Evolutionary conservation across 1,284 basidiomycete species (phyloP).

Genomic region (Phellopilus nigrolimitatus): DNA sequence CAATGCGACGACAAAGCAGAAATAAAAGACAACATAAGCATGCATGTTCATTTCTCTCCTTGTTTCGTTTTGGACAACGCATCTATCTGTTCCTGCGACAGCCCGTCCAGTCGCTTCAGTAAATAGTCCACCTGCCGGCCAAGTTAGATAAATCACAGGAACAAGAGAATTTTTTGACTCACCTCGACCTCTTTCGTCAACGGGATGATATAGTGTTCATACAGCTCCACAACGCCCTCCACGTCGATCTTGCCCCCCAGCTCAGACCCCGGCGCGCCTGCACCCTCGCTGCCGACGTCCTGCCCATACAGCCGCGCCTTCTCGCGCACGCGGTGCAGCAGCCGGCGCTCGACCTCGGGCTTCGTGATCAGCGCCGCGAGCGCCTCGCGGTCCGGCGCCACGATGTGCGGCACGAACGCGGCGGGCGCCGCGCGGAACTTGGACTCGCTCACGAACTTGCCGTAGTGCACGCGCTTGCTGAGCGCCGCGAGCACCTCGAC

Average conservation of each 20-base stretch:
- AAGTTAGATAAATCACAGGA: conserved; percentile 7
- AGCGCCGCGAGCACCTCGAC: conserved; percentile 93
- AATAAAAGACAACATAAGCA: neutral
- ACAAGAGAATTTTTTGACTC: conserved; percentile 26
- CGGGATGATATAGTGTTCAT: conserved; percentile 94
- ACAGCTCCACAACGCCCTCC: conserved; percentile 88
- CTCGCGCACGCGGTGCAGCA: conserved; percentile 84
- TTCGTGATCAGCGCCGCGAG: conserved; percentile 91
- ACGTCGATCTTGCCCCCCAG: conserved; percentile 80
- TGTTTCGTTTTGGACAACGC: conserved; percentile 45
- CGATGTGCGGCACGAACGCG: conserved; percentile 90
- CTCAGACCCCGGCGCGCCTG: conserved; percentile 18
- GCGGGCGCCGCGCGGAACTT: conserved; percentile 87
- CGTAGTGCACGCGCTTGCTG: conserved; percentile 95
- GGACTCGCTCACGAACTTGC: conserved; percentile 99
- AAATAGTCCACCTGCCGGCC: conserved; percentile 94
- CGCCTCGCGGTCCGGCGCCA: conserved; percentile 65
- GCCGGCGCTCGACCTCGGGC: conserved; percentile 86
- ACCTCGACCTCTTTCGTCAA: conserved; percentile 99
- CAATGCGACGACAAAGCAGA: no score
- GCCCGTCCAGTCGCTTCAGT: conserved; percentile 75
- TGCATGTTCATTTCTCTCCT: no score
- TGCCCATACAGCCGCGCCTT: conserved; percentile 94
- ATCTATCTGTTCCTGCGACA: conserved; percentile 78
- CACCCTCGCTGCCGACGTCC: conserved; percentile 53